Conservation (phyloP, 352 stramenopile species). For the Blastocystis sp. region DNA sequence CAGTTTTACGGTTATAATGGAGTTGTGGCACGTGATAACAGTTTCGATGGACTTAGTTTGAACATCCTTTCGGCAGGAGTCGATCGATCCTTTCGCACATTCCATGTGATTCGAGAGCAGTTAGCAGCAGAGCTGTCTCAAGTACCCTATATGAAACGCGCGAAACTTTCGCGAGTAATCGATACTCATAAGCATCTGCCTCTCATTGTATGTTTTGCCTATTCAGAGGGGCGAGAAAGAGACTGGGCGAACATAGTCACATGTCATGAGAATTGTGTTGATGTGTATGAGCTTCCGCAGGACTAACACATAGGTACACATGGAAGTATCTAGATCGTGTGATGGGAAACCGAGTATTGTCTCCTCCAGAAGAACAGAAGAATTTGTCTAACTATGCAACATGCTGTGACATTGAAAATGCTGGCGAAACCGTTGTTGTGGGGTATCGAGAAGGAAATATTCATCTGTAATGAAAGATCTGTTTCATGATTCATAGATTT, state of each 20-base stretch:
- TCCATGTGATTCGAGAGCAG: conserved; percentile 79
- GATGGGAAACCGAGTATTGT: conserved; percentile 81
- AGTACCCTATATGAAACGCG: conserved; percentile 67
- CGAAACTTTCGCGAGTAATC: background rate
- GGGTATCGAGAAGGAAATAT: background rate
- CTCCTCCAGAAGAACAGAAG: background rate
- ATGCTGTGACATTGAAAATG: conserved; percentile 2
- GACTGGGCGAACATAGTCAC: conserved; percentile 87
- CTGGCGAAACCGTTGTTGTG: conserved; percentile 20
- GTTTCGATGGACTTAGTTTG: conserved; percentile 73
- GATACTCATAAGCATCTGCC: conserved; percentile 69
- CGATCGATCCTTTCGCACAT: conserved; percentile 79
- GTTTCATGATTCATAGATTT: conserved; percentile 83
- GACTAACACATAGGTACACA: conserved; percentile 67
- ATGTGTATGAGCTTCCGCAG: conserved; percentile 67
- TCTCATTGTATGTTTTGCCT: conserved; percentile 74
- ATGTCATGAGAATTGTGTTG: conserved; percentile 77
- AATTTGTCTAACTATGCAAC: background rate
- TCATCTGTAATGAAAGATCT: conserved; percentile 79
- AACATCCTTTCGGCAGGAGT: conserved; percentile 80
- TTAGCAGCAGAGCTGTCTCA: conserved; percentile 79
- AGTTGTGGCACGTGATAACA: conserved; percentile 73
- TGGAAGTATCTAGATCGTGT: conserved; percentile 82
- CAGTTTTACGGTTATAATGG: conserved; percentile 80
- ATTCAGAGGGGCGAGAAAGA: conserved; percentile 76